Evolutionary conservation across 139 green algal species (phyloP), one percentile per base, ranked within the genome.

Genomic region (Edaphochlamys debaryana): DNA sequence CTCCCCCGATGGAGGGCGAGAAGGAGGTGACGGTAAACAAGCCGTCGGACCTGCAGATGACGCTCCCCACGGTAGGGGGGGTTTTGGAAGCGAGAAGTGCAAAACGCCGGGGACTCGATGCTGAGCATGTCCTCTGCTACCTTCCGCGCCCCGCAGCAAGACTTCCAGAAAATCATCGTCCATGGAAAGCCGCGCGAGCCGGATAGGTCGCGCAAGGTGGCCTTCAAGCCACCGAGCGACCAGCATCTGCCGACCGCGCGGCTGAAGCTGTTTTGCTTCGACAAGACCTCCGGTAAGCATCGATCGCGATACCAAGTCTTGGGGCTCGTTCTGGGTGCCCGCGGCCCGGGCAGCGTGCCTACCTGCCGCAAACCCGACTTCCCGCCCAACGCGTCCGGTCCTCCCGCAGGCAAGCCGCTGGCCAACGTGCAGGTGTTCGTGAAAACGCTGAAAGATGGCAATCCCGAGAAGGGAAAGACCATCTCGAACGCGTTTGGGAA

Each of bases 401-500:
- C 38, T 58, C 29, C 30, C 38, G n/a, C 82, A 87, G 82, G 82
- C n/a, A 68, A 79, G 40, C 73, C 82, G 23, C 48, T 87, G 29
- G 29, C 48, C 1, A 79, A 80, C 15, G 82, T 87, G 40, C 41
- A 71, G 27, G 40, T 89, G 29, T 34, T 63, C 4, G 36, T 86
- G 2, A 86, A 86, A 48, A 80, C 63, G n/a, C 48, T 79, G 23
- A 25, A 23, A 2, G 41, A 68, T 22, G 36, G 37, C 22, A 71
- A 89, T 34, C 67, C 56, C 0, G 67, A 67, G 0, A 81, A 79
- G 22, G 34, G 48, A 36, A 88, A 82, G 58, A 45, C 52, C n/a
- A 60, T 80, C 13, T 79, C 76, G 4, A 85, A 79, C 13, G 71
- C 79, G 3, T 84, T 86, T 38, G 79, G 79, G 72, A 89, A 79